Evolutionary conservation across 2,329 filamentous ascomycete genomes (phyloP), one percentile per base, ranked within the genome.

Genomic region (Thielaviopsis punctulata): DNA sequence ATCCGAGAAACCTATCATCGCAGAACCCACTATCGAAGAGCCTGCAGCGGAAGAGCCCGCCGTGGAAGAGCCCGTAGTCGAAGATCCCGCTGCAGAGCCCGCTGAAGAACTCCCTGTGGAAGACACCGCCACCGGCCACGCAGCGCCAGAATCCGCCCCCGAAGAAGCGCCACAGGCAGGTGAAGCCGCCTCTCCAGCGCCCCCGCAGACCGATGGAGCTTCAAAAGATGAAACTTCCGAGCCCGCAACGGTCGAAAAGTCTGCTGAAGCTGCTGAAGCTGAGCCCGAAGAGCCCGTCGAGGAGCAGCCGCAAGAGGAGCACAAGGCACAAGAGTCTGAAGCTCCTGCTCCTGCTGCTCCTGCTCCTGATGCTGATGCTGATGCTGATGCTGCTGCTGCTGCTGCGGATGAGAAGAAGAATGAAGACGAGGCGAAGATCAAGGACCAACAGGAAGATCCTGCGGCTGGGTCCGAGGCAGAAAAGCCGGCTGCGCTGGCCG

Each of bases 141-240:
- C 41, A 3, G 13, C 41, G 4, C 30, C 51, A 15, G 21, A 24
- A 24, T 21, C 33, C 9, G 30, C 22, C 13, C 33, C 24, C 15
- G 36, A 41, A 41, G 49, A 43, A 25, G 9, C 48, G 5, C 19
- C 4, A 13, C 7, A 15, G 13, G 8, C 12, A 45, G 41, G 22
- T n/a, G n/a, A n/a, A n/a, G n/a, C n/a, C n/a, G n/a, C n/a, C n/a
- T n/a, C n/a, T n/a, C n/a, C n/a, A n/a, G n/a, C n/a, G n/a, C n/a
- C n/a, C n/a, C n/a, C n/a, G 18, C 13, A 24, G 4, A 21, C 24
- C 12, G 1, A 48, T 30, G 19, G 60, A 61, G 10, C 57, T 59
- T 0, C 45, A 57, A 1, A 61, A 60, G 23, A 59, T 61, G 13
- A 53, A 58, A 19, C 45, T 58, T 9, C 55, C 59, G 39, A 59